Percentiles rank a stretch among this genome's conserved stretches.
These are phyloP conservation scores for Salicornia ramosissima DNA, from an alignment of 148 eudicot genomes.

Conservation along the genomic window DNA sequence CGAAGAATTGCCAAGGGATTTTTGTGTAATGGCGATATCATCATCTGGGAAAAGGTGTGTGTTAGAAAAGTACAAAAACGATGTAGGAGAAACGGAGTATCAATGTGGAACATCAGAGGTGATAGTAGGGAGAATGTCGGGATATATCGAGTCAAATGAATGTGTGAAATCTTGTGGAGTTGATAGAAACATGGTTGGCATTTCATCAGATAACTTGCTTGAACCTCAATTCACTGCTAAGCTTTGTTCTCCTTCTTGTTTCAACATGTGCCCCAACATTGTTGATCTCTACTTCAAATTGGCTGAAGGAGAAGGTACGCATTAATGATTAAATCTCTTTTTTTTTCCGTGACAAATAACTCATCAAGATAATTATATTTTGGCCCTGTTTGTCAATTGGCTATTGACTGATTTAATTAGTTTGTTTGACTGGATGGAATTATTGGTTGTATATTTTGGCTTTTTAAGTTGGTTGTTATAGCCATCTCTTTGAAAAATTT, in stretches of 20 bases:
- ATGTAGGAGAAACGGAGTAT: constrained; percentile 36
- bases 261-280: constrained; percentile 67
- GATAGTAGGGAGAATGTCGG: constrained; percentile 56
- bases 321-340: too few relatives aligned
- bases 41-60: constrained; percentile 74
- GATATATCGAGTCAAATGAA: constrained; percentile 56
- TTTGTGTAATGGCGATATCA: constrained; percentile 61
- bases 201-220: constrained; percentile 64
- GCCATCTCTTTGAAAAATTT: too few relatives aligned
- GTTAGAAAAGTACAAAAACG: constrained; percentile 44
- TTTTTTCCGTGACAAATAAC: too few relatives aligned
- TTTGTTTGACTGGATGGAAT: too few relatives aligned
- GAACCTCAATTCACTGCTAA: constrained; percentile 46
- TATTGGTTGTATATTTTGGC: too few relatives aligned
- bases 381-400: too few relatives aligned
- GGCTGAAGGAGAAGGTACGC: constrained; percentile 92
- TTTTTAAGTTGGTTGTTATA: too few relatives aligned
- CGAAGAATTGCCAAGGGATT: constrained; percentile 51
- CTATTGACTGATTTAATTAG: too few relatives aligned
- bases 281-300: constrained; percentile 76
- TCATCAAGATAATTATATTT: too few relatives aligned
- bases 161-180: constrained; percentile 69
- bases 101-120: constrained; percentile 76
- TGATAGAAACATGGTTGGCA: constrained; percentile 57
- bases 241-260: constrained; percentile 67